A percentile compares a stretch with the other conserved stretches of the same genome.
Evolutionary conservation across 805 yeast genomes (phyloP).

Genomic region (Brettanomyces anomalus): DNA sequence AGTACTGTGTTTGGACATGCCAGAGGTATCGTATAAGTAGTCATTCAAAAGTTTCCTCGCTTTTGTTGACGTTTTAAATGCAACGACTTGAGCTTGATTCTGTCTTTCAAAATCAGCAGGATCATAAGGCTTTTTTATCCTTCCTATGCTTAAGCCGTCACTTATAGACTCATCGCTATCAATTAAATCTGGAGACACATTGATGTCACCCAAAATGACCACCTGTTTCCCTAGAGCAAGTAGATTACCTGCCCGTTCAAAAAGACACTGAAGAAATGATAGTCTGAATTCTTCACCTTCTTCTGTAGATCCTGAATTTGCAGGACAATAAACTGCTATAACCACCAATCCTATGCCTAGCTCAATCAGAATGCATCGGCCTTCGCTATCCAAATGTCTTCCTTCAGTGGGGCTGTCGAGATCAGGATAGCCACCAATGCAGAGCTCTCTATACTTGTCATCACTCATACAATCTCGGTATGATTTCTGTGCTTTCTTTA

Average conservation of each 20-base stretch:
- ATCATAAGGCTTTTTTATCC: conserved; percentile 20
- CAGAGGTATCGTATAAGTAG: conserved; percentile 24
- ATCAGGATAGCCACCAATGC: conserved; percentile 69
- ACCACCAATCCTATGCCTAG: conserved; percentile 52
- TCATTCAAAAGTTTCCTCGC: conserved; percentile 38
- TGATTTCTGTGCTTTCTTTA: conserved; percentile 11
- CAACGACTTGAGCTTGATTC: conserved; percentile 22
- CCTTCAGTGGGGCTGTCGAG: conserved; percentile 26
- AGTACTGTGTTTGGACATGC: conserved; percentile 17
- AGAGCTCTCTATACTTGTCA: conserved; percentile 6
- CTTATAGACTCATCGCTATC: conserved; percentile 71
- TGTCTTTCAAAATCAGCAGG: conserved; percentile 26
- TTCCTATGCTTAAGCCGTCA: conserved; percentile 31
- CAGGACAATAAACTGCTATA: conserved; percentile 79
- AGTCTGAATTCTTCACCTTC: conserved; percentile 55
- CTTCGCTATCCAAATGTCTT: conserved; percentile 66
- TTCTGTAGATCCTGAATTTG: conserved; percentile 66
- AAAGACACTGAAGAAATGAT: conserved; percentile 48
- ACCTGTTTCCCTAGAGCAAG: conserved; percentile 54
- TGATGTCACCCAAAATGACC: conserved; percentile 81
- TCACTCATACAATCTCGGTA: conserved; percentile 20
- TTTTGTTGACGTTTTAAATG: conserved; percentile 32
- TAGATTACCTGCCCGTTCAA: conserved; percentile 53
- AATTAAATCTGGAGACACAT: conserved; percentile 68
- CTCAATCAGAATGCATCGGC: conserved; percentile 73